phyloP scores from a whole-genome alignment of 2,329 filamentous ascomycete genomes.

The Diaporthe ilicicola region DNA sequence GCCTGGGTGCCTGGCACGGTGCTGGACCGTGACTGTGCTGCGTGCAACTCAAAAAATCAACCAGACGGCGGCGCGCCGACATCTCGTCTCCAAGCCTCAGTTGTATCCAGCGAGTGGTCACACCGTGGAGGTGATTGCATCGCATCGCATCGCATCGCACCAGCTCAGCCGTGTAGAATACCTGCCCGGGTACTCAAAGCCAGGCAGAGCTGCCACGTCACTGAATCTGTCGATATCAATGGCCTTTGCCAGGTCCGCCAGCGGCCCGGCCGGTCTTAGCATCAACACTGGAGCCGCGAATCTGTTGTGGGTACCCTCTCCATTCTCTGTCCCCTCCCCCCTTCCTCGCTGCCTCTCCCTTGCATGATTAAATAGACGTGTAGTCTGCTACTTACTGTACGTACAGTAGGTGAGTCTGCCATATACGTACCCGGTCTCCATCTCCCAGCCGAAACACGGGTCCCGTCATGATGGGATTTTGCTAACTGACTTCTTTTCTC shows the following conservation, averaged over 20 bases:
- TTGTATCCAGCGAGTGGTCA: no score
- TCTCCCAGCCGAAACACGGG: constrained; percentile 34
- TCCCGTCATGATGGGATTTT: constrained; percentile 27
- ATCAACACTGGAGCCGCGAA: constrained; percentile 72
- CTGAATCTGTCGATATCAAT: constrained; percentile 42
- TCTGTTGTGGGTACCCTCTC: constrained; percentile 54
- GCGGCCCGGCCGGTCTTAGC: constrained; percentile 67
- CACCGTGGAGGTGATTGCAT: not conserved
- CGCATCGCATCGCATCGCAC: not conserved
- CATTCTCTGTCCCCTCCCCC: not conserved
- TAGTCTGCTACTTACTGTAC: not conserved
- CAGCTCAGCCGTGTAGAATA: not conserved
- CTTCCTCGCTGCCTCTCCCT: not conserved
- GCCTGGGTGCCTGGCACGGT: not conserved
- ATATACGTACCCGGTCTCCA: constrained; percentile 5
- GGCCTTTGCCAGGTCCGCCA: constrained; percentile 65
- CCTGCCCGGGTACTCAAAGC: not conserved
- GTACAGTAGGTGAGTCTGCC: not conserved
- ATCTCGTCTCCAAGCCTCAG: not conserved
- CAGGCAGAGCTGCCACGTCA: not conserved
- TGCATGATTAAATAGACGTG: not conserved
- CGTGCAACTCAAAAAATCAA: constrained; percentile 13
- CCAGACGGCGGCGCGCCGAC: not conserved
- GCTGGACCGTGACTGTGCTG: not conserved
- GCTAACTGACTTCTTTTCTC: not conserved